Evolutionary conservation across 768 basidiomycete genomes (phyloP), one percentile per base, ranked within the genome.

Genomic region (Neoboletus magnificus): DNA sequence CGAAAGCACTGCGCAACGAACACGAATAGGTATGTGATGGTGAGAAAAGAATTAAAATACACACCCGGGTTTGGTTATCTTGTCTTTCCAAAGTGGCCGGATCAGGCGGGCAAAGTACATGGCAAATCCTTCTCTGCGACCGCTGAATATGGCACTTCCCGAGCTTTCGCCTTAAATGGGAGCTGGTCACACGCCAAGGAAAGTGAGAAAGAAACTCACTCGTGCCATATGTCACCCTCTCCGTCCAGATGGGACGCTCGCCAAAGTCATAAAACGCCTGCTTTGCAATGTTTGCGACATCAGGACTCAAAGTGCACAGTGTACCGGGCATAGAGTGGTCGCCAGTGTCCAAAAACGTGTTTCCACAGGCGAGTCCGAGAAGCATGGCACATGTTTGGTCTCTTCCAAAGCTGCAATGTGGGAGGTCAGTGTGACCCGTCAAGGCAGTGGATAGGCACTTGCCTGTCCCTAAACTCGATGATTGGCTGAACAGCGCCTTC

Each of bases 331-430:
- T 67, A 23, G 78, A 70, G 48, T 76, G 76, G 47, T 82, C 82
- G n/a, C 74, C 73, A 29, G 76, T 71, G 55, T 89, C 85, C 52
- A 93, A 71, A 71, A 87, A 93, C 1, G 86, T 86, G 69, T 93
- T 94, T 35, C 89, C 90, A 55, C 88, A 82, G 0, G 93, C 91
- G 53, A 98, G 79, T 12, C 86, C 89, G 15, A 96, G 79, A 18
- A 93, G 82, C 90, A 97, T 95, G 6, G 91, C 87, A 63, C 93
- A 95, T 4, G 91, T 89, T 65, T 96, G 91, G 68, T 94, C 91
- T 50, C 92, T 82, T 44, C 94, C 93, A 69, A 90, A 97, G 66
- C 94, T 96, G 62, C 18, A 33, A 44, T 16, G 20, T 39, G 56
- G 22, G 48, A 45, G 16, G 41, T 64, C 30, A 60, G 52, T 44